Evolutionary conservation across 148 eudicot species (phyloP), one percentile per base, ranked within the genome.

Genomic region (Rhododendron henanense): DNA sequence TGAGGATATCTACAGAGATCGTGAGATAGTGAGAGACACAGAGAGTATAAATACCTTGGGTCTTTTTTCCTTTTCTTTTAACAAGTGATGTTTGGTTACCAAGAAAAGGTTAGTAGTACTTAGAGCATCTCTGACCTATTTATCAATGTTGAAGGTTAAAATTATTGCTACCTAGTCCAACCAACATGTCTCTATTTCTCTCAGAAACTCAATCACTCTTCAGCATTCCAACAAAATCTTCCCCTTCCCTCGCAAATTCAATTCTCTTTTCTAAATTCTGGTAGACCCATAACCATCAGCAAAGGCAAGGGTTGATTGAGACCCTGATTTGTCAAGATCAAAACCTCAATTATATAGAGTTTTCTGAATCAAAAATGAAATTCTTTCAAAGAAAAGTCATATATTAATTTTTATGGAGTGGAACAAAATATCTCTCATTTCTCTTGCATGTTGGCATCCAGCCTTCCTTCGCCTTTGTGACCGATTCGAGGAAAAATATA

Each of bases 1-100:
- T 3, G 97, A 94, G 85, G 93, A 91, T 39, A 96, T 85, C 99
- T 96, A 86, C 78, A 84, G 81, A 79, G 47, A n/a, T 25, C 33
- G 23, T 45, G 31, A 78, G 75, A 51, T 71, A 76, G 50, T 48
- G 35, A 45, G 83, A 78, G 31, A 41, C 31, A 28, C 21, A 18
- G 6, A 57, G 33, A 13, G 31, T n/a, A 23, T n/a, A 23, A 25
- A 79, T 79, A 53, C 57, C 14, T 79, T 78, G 35, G 57, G 35
- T 25, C 6, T 35, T 37, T 65, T 73, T 73, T 31, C 41, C 19
- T 73, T 73, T 73, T 13, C 19, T 1, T 14, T 73, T 10, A 33
- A 73, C 18, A 37, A 77, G 53, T 41, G 25, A 44, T 44, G 81
- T 71, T 14, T 28, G 75, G 35, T 69, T 28, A 28, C 37, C 3